Base-by-base conservation (phyloP, 108 stramenopile genomes). In the Nitzschia putrida region DNA sequence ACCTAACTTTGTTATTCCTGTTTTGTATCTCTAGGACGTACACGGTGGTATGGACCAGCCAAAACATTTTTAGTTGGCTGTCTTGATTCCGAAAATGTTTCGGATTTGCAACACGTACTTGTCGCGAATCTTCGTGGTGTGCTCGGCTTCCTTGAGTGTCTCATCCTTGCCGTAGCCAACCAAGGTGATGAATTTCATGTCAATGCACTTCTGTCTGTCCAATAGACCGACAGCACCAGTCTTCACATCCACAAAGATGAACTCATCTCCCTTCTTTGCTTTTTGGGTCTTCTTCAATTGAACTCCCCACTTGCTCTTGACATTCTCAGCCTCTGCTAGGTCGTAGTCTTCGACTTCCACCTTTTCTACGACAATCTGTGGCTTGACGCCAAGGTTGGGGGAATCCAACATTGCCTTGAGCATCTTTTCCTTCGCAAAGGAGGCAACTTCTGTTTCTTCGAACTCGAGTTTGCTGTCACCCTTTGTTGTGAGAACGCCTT, bases 251-350 rank as follows among this genome's bases (percentile, higher is more conserved):
- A 77, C 69, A 55, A 77, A 77, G 38, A 77, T 51, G 40, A 77
- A 42, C 40, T 71, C 77, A 8, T 68, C 66, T 21, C 67, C 67
- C 22, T 54, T 43, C 64, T 69, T 63, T 29, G 51, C 53, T 26
- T 73, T 72, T 49, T 44, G 26, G 0, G 66, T 66, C 39, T 80
- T 80, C 38, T 74, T 74, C 23, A 80, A 51, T 12, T 43, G 50
- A n/a, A 80, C 79, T 8, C 79, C 79, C 73, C 73, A 80, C 24
- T 70, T 66, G 39, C 68, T 74, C 0, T 70, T 64, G 20, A 80
- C 73, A 18, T 66, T 44, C 40, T 69, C 69, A 14, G 57, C 58
- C 43, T 53, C 40, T 34, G 52, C 41, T 16, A 76, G 22, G 21
- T 68, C 68, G 38, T 72, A 72, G 8, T 78, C 77, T 37, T 78